Conservation (phyloP, 2,329 filamentous ascomycete genomes). For the Microascus cirrosus region DNA sequence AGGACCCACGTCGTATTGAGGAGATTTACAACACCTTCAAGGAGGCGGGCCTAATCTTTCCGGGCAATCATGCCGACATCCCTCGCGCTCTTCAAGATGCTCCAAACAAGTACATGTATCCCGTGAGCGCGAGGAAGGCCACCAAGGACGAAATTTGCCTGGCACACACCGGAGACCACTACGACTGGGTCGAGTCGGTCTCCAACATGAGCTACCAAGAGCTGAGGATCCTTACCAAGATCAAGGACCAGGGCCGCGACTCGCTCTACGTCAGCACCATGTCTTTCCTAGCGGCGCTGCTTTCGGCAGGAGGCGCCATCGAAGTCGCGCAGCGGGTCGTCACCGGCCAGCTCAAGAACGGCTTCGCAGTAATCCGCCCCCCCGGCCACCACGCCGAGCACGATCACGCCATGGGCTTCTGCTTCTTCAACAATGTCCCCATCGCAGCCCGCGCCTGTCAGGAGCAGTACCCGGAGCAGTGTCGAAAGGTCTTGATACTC, state of each 20-base stretch:
- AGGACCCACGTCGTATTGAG: constrained; percentile 86
- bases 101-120: constrained; percentile 55
- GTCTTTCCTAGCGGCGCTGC: constrained; percentile 67
- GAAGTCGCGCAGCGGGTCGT: constrained; percentile 93
- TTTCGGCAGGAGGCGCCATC: constrained; percentile 87
- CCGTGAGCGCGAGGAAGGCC: constrained; percentile 70
- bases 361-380: constrained; percentile 87
- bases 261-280: constrained; percentile 77
- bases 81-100: constrained; percentile 36
- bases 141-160: constrained; percentile 69
- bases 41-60: constrained; percentile 65
- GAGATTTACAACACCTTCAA: constrained; percentile 88
- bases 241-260: constrained; percentile 53
- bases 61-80: constrained; percentile 43
- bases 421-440: constrained; percentile 95
- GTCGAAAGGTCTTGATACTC: constrained; percentile 82
- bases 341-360: constrained; percentile 75
- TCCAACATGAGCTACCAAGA: constrained; percentile 46
- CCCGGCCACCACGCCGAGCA: constrained; percentile 92
- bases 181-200: constrained; percentile 59
- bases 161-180: constrained; percentile 70
- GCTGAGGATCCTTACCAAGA: constrained; percentile 54
- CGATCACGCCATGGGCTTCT: constrained; percentile 82
- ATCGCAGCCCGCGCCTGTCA: constrained; percentile 87
- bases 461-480: constrained; percentile 63